phyloP scores from a whole-genome alignment of 192 early-diverging fungal species.

The Pilobolus umbonatus region DNA sequence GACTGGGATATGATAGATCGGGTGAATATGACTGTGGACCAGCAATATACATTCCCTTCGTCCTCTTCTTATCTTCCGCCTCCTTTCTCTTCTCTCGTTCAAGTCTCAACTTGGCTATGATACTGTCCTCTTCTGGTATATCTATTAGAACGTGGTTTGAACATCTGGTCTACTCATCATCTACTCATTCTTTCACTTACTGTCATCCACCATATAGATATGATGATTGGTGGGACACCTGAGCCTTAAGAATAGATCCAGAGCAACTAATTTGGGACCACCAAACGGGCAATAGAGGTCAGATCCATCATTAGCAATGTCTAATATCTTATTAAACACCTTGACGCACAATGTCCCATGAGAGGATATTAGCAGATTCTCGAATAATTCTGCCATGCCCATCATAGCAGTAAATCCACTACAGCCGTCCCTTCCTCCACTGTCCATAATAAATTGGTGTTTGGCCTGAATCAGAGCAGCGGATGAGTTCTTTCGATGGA shows the following conservation, averaged over 20 bases:
- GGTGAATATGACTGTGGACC: neutral
- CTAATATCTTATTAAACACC: slow-evolving; percentile 36
- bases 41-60: neutral
- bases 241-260: slow-evolving; percentile 47
- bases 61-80: neutral
- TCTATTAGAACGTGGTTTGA: neutral
- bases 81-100: slow-evolving; percentile 10
- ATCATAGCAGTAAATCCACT: slow-evolving; percentile 31
- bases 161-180: no score
- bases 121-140: slow-evolving; percentile 6
- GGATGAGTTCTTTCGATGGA: neutral
- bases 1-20: neutral
- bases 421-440: slow-evolving; percentile 21
- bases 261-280: slow-evolving; percentile 40
- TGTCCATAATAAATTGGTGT: no score
- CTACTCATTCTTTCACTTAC: slow-evolving; percentile 8
- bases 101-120: neutral
- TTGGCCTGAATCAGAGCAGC: neutral
- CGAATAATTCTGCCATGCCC: slow-evolving; percentile 45
- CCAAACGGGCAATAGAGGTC: slow-evolving; percentile 28
- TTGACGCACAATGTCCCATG: slow-evolving; percentile 28
- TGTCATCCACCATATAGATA: slow-evolving; percentile 36
- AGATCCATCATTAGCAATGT: slow-evolving; percentile 33
- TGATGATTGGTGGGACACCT: slow-evolving; percentile 49
- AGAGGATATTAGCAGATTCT: slow-evolving; percentile 35